phyloP scores from a whole-genome alignment of 1,284 basidiomycete genomes.

The Pholiota adiposa region DNA sequence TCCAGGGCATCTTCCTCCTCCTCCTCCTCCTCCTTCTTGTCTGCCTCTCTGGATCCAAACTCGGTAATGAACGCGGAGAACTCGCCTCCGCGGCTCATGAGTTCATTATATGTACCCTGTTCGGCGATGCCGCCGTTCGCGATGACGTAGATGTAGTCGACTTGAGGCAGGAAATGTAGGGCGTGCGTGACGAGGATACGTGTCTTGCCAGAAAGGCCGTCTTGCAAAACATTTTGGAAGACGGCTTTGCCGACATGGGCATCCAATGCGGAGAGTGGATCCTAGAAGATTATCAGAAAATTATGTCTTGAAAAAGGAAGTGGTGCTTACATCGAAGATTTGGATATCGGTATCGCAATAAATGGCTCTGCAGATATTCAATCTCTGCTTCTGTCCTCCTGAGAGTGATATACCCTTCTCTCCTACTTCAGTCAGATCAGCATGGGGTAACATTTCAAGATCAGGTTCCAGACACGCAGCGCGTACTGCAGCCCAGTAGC shows the following conservation, averaged over 20 bases:
- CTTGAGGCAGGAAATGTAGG: slow-evolving; percentile 79
- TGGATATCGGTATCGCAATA: slow-evolving; percentile 88
- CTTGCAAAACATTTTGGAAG: slow-evolving; percentile 83
- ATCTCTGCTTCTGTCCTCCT: slow-evolving; percentile 54
- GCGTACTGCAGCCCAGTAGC: slow-evolving; percentile 79
- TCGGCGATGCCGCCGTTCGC: slow-evolving; percentile 5
- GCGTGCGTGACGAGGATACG: slow-evolving; percentile 86
- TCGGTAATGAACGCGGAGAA: slow-evolving; percentile 33
- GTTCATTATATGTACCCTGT: slow-evolving; percentile 11
- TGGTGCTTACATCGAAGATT: slow-evolving; percentile 50
- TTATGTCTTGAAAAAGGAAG: neutral
- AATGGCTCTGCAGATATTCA: slow-evolving; percentile 61
- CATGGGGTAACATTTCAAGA: slow-evolving; percentile 80
- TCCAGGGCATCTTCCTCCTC: slow-evolving; percentile 27
- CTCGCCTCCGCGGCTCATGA: slow-evolving; percentile 10
- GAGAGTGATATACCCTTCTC: slow-evolving; percentile 87
- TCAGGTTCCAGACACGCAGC: slow-evolving; percentile 82
- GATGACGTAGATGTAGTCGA: slow-evolving; percentile 56
- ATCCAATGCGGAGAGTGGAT: slow-evolving; percentile 38
- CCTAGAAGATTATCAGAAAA: slow-evolving; percentile 22
- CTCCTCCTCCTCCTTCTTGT: slow-evolving; percentile 30
- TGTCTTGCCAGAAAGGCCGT: slow-evolving; percentile 67
- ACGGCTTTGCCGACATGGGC: slow-evolving; percentile 89
- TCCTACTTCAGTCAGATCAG: slow-evolving; percentile 91
- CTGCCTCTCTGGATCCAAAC: slow-evolving; percentile 45